Base-by-base conservation (phyloP, 78 protist genomes). In the Chrysochromulina tobinii region DNA sequence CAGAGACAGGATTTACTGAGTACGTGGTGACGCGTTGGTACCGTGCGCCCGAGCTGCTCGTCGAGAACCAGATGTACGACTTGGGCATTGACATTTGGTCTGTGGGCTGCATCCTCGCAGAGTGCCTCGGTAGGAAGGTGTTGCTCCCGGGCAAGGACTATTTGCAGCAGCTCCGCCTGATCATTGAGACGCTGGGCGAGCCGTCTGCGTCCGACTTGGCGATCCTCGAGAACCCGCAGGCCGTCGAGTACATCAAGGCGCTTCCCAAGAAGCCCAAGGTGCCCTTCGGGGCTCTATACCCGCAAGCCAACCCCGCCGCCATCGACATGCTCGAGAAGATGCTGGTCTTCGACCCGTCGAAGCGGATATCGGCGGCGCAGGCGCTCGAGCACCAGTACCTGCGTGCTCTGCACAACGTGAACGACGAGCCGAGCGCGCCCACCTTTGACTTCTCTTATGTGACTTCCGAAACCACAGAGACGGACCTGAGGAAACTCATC, bases 261-360 rank as follows among this genome's bases (percentile, higher is more conserved):
- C 48, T 94, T 58, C 92, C 96, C 2, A 51, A 18, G 25, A 1
- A 14, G 6, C 50, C 4, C 61, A 4, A 11, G 5, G 73, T 84
- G 55, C 64, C 68, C 8, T 59, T 25, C 54, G 11, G 48, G 38
- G 69, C 67, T 57, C 57, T 68, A 15, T 94, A 69, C 55, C 91
- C 93, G 20, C n/a, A 89, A 4, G 92, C 90, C 8, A 14, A 27
- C 55, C 23, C 7, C 20, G 54, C 25, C 1, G 97, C 98, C 1
- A 23, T 98, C 23, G 98, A 99, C 53, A 88, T 99, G 48, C 89
- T 99, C 11, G 69, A 89, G 18, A 48, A 58, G 55, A 93, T 99
- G 98, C 95, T 99, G 57, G 48, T 14, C 1, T 98, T 97, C 86
- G 92, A 98, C 88, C 99, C 99, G 38, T n/a, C 20, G 1, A 90